Conservation (phyloP, 768 basidiomycete species). For the Lanmaoa pseudosensibilis region DNA sequence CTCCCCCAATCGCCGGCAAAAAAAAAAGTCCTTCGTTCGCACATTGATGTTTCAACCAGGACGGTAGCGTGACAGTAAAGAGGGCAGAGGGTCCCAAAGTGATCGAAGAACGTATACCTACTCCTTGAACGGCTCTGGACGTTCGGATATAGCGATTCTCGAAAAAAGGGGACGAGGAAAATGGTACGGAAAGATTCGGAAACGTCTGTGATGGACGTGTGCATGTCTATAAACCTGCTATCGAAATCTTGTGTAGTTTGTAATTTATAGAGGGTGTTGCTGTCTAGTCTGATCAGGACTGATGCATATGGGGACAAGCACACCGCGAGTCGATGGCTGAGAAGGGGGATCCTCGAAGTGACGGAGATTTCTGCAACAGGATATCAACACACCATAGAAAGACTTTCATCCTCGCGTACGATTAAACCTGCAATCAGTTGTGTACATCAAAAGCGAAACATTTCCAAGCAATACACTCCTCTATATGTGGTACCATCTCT, state of each 20-base stretch:
- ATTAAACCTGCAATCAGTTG: no score
- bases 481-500: no score
- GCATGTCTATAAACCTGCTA: background rate
- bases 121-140: background rate
- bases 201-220: background rate
- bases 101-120: slow-evolving; percentile 19
- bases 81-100: slow-evolving; percentile 32
- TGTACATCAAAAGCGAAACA: no score
- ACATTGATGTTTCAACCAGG: slow-evolving; percentile 36
- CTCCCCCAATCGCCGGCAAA: no score
- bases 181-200: background rate
- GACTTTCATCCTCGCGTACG: no score
- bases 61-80: slow-evolving; percentile 69
- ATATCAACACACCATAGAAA: no score
- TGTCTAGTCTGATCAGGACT: background rate
- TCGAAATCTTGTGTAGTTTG: background rate
- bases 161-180: background rate
- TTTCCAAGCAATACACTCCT: no score
- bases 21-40: no score
- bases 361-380: no score
- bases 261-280: background rate
- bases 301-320: no score
- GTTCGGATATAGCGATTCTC: background rate
- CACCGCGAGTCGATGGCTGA: no score
- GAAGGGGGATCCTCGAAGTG: no score